Percentiles rank a stretch among this genome's conserved stretches.
These are phyloP conservation scores for Emergomyces africanus DNA, from an alignment of 2,329 filamentous ascomycete species.

Conservation along the genomic window DNA sequence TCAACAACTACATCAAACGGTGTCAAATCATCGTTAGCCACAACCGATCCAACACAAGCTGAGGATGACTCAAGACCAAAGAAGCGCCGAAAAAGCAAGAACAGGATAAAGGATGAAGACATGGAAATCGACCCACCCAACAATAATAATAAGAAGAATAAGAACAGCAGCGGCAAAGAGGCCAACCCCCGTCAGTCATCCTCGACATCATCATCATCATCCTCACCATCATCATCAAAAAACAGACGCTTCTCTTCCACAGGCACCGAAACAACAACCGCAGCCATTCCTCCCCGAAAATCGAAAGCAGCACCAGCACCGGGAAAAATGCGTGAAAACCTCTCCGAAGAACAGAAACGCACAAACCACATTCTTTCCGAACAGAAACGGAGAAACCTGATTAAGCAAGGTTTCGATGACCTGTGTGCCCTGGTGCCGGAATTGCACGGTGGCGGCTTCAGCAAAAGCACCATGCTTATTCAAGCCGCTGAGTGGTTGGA, in stretches of 20 bases:
- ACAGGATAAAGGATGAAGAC: conserved; percentile 31
- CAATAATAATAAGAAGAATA: not conserved
- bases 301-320: conserved; percentile 11
- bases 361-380: conserved; percentile 81
- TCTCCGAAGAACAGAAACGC: conserved; percentile 68
- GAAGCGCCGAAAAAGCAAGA: conserved; percentile 46
- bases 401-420: conserved; percentile 72
- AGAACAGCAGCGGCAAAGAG: not conserved
- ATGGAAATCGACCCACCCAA: conserved; percentile 22
- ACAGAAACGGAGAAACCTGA: conserved; percentile 71
- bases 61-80: conserved; percentile 23
- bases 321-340: conserved; percentile 41
- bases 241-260: conserved; percentile 8
- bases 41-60: conserved; percentile 11
- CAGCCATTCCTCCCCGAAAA: conserved; percentile 13
- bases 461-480: conserved; percentile 67
- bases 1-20: not conserved
- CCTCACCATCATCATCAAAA: not conserved
- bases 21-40: not conserved
- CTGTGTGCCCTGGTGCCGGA: conserved; percentile 65
- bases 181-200: not conserved
- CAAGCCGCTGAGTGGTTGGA: conserved; percentile 71
- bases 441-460: conserved; percentile 60
- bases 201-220: not conserved
- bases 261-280: conserved; percentile 12